Evolutionary conservation across 148 eudicot species (phyloP), one percentile per base, ranked within the genome.

Genomic region (Rhododendron simsii): DNA sequence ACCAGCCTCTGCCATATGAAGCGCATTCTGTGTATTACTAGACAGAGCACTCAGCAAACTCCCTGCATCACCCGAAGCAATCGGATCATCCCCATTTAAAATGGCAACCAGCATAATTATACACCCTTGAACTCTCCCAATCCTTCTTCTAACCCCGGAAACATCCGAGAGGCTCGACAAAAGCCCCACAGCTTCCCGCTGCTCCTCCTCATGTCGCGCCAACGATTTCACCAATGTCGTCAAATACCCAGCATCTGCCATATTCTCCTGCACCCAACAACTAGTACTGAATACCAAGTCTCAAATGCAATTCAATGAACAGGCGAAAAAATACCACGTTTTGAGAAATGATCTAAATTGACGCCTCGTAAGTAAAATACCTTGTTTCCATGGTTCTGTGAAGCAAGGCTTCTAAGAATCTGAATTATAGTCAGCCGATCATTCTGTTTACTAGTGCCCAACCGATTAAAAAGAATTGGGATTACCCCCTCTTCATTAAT

Each of bases 1-100:
- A 83, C 95, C 98, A 55, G 99, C 94, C 91, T 97, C 98, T 21
- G 99, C 98, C 98, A 97, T 97, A 81, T 93, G 95, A 88, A 97
- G 98, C 86, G 95, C 99, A 92, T 95, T 94, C 78, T 97, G 99
- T 59, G 98, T 90, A 85, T 93, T 94, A 84, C 88, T 84, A 28
- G 98, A 93, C 84, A 97, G 91, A 82, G 90, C 86, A 89, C 55
- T 86, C 55, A 97, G 84, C 87, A 97, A 80, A 85, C 84, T 92
- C 48, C 84, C 92, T 10, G 99, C 98, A 93, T 92, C 93, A 87
- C 81, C 67, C 0, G 96, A 89, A 85, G 96, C 94, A 28, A 87
- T 82, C 76, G 89, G 88, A 90, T 95, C 96, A 50, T 91, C 93
- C 3, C 98, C 98, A 80, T 94, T 95, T 12, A 90, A 71, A 45